Evolutionary conservation across 2,329 filamentous ascomycete species (phyloP).

Genomic region (Penicillium sp.): DNA sequence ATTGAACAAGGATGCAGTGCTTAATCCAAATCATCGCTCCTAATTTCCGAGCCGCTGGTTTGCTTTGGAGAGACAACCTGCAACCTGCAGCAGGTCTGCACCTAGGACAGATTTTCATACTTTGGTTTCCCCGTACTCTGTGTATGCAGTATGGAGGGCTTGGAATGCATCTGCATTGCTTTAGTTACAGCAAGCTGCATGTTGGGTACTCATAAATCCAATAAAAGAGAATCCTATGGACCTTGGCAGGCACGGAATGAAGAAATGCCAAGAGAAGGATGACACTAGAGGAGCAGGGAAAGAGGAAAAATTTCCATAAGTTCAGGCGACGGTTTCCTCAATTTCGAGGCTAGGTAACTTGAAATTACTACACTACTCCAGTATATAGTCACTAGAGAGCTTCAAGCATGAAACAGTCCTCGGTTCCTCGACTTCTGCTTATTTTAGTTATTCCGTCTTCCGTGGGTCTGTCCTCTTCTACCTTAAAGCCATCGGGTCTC

Average conservation of each 20-base stretch:
- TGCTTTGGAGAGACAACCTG: neutral
- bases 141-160: neutral
- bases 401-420: neutral
- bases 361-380: neutral
- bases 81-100: neutral
- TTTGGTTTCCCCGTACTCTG: neutral
- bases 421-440: neutral
- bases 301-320: too few relatives aligned
- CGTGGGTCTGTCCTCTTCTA: neutral
- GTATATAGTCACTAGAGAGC: too few relatives aligned
- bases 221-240: constrained; percentile 6
- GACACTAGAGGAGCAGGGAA: neutral
- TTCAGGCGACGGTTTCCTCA: neutral
- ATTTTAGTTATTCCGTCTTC: neutral
- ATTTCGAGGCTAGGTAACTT: neutral
- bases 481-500: neutral
- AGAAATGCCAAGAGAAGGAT: constrained; percentile 3
- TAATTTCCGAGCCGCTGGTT: constrained; percentile 15
- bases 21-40: constrained; percentile 28
- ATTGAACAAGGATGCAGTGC: constrained; percentile 33
- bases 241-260: constrained; percentile 28
- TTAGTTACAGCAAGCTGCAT: constrained; percentile 16
- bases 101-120: neutral
- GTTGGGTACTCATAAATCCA: neutral
- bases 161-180: neutral